A percentile compares a stretch with the other conserved stretches of the same genome.
Conservation (phyloP, 2,329 filamentous ascomycete species). For the Colletotrichum cuscutae region DNA sequence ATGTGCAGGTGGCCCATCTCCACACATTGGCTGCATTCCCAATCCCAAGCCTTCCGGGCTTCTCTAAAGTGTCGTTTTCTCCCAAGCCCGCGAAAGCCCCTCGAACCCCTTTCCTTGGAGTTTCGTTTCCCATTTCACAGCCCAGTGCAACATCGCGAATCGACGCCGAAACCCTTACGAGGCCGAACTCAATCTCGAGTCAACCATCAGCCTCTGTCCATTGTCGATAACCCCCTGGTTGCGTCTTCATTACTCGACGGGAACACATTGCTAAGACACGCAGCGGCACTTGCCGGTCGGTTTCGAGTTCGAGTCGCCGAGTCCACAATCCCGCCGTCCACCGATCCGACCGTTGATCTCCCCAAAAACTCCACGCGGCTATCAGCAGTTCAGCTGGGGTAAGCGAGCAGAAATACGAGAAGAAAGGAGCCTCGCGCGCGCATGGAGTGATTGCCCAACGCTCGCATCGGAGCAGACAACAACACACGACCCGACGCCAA, state of each 20-base stretch:
- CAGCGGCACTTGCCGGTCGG: conserved; percentile 30
- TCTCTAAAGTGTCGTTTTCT: conserved; percentile 26
- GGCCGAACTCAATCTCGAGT: background rate
- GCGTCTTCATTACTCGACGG: background rate
- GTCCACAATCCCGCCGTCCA: conserved; percentile 12
- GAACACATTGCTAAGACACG: conserved; percentile 25
- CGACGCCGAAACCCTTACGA: background rate
- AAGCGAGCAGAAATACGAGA: conserved; percentile 14
- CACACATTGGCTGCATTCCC: conserved; percentile 25
- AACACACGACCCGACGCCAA: background rate
- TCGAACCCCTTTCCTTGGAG: conserved; percentile 32
- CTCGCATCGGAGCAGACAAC: conserved; percentile 20
- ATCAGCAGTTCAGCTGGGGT: conserved; percentile 5
- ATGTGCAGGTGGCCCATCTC: conserved; percentile 15
- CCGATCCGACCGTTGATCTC: conserved; percentile 6
- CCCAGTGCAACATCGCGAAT: conserved; percentile 29
- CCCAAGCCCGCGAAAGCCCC: background rate
- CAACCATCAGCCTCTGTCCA: background rate
- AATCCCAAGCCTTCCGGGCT: conserved; percentile 32
- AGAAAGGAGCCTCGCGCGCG: conserved; percentile 21
- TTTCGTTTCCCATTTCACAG: conserved; percentile 3
- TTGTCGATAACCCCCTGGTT: background rate
- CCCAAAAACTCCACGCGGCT: conserved; percentile 4
- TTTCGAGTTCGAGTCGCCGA: conserved; percentile 31
- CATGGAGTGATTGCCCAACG: conserved; percentile 30